Percentiles rank a stretch among this genome's conserved stretches.
Evolutionary conservation across 208 protist species (phyloP).

Genomic region (Tritrichomonas musculus): DNA sequence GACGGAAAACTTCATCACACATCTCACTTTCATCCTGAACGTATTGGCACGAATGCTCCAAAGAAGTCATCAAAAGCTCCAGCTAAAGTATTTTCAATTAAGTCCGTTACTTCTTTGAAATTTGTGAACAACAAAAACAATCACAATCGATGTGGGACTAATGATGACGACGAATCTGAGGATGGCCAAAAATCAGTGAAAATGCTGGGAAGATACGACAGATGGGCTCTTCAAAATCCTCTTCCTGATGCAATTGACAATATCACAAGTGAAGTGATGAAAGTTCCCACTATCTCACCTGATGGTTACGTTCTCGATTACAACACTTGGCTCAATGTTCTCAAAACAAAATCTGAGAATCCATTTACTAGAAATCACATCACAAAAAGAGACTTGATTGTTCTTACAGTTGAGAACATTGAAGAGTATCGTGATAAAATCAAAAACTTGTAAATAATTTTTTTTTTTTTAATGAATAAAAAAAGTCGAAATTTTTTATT

Average conservation of each 20-base stretch:
- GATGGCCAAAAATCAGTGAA: background rate
- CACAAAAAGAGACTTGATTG: background rate
- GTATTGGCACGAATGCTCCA: background rate
- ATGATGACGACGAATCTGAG: too few relatives aligned
- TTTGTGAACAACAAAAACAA: background rate
- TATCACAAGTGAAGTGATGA: slow-evolving; percentile 3
- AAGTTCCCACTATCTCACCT: slow-evolving; percentile 19
- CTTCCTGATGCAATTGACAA: background rate
- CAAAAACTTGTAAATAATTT: background rate
- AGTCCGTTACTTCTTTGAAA: background rate
- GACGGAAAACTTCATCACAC: slow-evolving; percentile 21
- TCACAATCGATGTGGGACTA: too few relatives aligned
- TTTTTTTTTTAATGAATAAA: too few relatives aligned
- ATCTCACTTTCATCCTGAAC: background rate
- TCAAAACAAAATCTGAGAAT: background rate
- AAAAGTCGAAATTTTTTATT: too few relatives aligned
- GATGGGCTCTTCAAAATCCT: background rate
- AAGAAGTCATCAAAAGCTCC: background rate
- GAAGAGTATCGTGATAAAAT: background rate
- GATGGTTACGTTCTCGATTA: slow-evolving; percentile 27
- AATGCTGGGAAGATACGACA: background rate
- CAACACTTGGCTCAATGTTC: background rate
- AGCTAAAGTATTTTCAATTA: background rate
- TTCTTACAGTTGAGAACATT: slow-evolving; percentile 20
- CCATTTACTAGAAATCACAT: slow-evolving; percentile 10